Base-by-base conservation (phyloP, 1,139 yeast genomes). In the Saccharomycopsis phalli region DNA sequence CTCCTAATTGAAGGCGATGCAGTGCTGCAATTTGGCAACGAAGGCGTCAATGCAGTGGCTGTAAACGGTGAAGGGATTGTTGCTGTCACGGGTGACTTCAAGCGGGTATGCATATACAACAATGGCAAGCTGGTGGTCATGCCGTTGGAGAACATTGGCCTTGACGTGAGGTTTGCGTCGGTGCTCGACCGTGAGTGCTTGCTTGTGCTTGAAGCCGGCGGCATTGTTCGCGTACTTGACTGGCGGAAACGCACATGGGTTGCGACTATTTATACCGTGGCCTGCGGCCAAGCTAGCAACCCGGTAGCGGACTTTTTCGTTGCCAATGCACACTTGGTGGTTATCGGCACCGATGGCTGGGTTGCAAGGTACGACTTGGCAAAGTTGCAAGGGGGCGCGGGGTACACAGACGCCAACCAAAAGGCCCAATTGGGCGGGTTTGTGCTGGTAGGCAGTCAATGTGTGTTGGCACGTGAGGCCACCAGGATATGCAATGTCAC, bases 281-380 rank as follows among this genome's bases (percentile, higher is more conserved):
- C 42, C 14, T 42, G 30, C 23, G 42, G 30, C 22, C 35, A 26
- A 29, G 8, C 14, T 16, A 21, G 16, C 5, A 19, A 26, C 14
- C 44, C 34, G 11, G 20, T 42, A 4, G 26, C 20, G 13, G 37
- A 40, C n/a, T 16, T 42, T 13, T 42, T 39, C 23, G 21, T 19
- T 14, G 33, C 18, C 26, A 14, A 11, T 20, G 36, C 17, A 7
- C n/a, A 23, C n/a, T 37, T 37, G n/a, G 21, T 42, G 10, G 43
- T 42, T 5, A 30, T 42, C 4, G 44, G 42, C 3, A 16, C 7
- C 13, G 14, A 17, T 11, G 45, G 45, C 10, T 34, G 38, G 38
- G 34, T 33, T 30, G 35, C 31, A 16, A 35, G 34, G 27, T 42
- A 27, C 36, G 34, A 31, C 27, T 32, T 42, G 39, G 21, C 19